Conservation (phyloP, 164 flowering plant genomes). For the grape (Vitis vinifera) region DNA sequence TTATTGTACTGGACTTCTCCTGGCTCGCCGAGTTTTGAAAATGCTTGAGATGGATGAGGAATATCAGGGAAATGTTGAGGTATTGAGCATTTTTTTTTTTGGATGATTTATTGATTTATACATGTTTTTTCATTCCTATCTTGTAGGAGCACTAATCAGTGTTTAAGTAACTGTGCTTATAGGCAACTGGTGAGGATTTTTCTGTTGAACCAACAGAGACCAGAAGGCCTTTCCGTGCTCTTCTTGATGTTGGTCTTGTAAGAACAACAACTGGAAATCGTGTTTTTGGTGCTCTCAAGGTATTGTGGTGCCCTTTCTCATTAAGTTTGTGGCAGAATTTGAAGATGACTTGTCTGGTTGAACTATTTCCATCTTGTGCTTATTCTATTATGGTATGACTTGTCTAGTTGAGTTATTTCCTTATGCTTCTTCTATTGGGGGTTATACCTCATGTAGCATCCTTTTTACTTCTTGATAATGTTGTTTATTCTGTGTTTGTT, state of each 20-base stretch:
- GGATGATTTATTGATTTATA: background rate
- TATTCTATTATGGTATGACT: too few relatives aligned
- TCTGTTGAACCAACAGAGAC: slow-evolving; percentile 70
- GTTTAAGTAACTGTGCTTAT: background rate
- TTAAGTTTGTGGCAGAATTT: background rate
- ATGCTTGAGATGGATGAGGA: slow-evolving; percentile 65
- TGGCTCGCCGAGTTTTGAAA: slow-evolving; percentile 67
- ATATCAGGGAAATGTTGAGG: slow-evolving; percentile 74
- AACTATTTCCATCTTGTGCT: background rate
- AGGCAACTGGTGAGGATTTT: slow-evolving; percentile 74
- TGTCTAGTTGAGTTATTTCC: too few relatives aligned
- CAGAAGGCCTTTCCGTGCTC: slow-evolving; percentile 82
- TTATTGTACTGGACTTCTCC: slow-evolving; percentile 73
- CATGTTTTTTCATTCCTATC: background rate
- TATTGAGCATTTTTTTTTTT: slow-evolving; percentile 1
- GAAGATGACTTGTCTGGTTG: background rate
- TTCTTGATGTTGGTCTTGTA: slow-evolving; percentile 71
- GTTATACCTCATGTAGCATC: too few relatives aligned
- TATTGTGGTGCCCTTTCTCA: slow-evolving; percentile 8
- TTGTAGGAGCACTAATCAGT: background rate
- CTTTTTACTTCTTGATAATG: too few relatives aligned
- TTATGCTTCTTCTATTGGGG: too few relatives aligned
- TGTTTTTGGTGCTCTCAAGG: slow-evolving; percentile 81
- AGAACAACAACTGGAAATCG: slow-evolving; percentile 75
- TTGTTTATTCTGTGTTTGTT: too few relatives aligned